Base-by-base conservation (phyloP, 2,329 filamentous ascomycete species). In the Fusarium domesticum region DNA sequence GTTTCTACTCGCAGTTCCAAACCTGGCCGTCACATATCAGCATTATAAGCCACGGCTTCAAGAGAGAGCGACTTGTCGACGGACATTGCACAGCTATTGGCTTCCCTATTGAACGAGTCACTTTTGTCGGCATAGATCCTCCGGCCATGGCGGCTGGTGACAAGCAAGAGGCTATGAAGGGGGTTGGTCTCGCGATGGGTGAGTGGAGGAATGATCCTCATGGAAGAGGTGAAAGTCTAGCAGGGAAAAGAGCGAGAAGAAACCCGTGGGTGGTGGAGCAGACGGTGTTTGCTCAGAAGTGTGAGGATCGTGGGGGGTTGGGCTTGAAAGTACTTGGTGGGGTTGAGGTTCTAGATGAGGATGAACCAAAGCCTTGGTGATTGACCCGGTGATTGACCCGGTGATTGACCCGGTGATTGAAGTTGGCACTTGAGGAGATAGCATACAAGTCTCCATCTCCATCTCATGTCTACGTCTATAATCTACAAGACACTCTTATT, bases 31-130 rank as follows among this genome's bases (percentile, higher is more conserved):
- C 42, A 2, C 68, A 64, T 5, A 59, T 89, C 14, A 85, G 80
- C 15, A 70, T 89, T 16, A 70, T 89, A 32, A 84, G 82, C 53
- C 84, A 89, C 59, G 78, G 68, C 6, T 90, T 90, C 66, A 90
- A 90, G 64, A 70, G 72, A 14, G 61, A 67, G 7, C 74, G 86
- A 2, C 78, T 89, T 18, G 65, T 84, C 38, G 74, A 83, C 20
- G 73, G 77, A 3, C 86, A 90, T 67, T 80, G 83, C 53, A 68
- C 64, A 6, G 83, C 84, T 12, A 69, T 89, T n/a, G 73, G 74
- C 0, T 81, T 78, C 39, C 72, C 76, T 0, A 45, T 67, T 1
- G 57, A 69, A 0, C 62, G 64, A 1, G 70, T 81, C 1, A 39
- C 36, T 0, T 85, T 81, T 42, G 54, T 85, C 6, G 85, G 85